Base-by-base conservation (phyloP, 257 asterid species). In the Petunia axillaris region DNA sequence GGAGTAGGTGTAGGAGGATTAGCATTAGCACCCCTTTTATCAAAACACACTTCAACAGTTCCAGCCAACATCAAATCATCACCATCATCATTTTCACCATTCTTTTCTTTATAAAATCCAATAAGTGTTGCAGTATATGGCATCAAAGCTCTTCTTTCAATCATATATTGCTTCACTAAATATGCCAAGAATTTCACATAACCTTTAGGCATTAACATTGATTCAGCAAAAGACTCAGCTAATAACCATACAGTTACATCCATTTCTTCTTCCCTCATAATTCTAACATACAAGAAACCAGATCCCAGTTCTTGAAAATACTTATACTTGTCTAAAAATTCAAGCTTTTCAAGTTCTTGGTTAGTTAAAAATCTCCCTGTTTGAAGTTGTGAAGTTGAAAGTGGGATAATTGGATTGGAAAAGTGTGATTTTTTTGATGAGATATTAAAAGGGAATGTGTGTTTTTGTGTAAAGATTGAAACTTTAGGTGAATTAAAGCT, bases 161-260 rank as follows among this genome's bases (percentile, higher is more conserved):
- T 87, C 89, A 94, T 75, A 84, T 96, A 94, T 79, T 94, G 97
- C 83, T 89, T 94, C 80, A 96, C 97, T 81, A 94, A 79, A 57
- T 89, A 92, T 85, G 87, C 92, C 83, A 96, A 88, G 64, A 94
- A 54, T 64, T 88, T 89, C 59, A 87, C 88, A 64, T 94, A 96
- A 71, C 93, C 90, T 5, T 84, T 65, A 46, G 93, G 90, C 90
- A 93, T 83, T 82, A 89, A 81, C 98, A 91, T 90, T 35, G 98
- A 92, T 59, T 96, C 99, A 0, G 96, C 96, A 82, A 96, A 94
- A 1, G 97, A 92, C 68, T 96, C 97, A 1, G 99, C 88, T 77
- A 96, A 85, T 75, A 94, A 85, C 63, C 90, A 71, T 15, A 83
- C 97, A 0, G 97, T 83, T 81, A 89, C 84, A 78, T 94, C 98